Evolutionary conservation across 306 rosid species (phyloP), one percentile per base, ranked within the genome.

Genomic region (Rosa rugosa): DNA sequence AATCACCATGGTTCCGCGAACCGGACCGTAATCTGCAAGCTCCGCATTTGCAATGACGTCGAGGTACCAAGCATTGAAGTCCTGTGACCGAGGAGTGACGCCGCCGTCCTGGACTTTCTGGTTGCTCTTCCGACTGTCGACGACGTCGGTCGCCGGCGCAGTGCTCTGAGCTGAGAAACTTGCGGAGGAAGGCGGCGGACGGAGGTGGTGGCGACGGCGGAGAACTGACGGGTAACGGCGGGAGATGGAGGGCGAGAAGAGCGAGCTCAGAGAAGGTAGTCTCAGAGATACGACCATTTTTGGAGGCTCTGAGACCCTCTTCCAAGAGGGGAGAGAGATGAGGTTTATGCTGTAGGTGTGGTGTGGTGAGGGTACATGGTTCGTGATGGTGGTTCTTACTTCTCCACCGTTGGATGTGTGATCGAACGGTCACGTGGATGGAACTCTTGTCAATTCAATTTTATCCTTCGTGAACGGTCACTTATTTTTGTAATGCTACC

Each of bases 1-100:
- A 85, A 94, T 92, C 70, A 95, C 99, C 99, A 95, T 92, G 59
- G 99, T 95, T 13, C 99, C 99, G 12, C 99, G 92, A 67, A 95
- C 98, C n/a, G 99, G 98, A 71, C 99, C 99, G 47, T 95, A 95
- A 81, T 95, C 99, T 0, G 99, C 99, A 14, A 95, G 93, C 89
- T 91, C 96, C 3, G 99, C 99, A 6, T 87, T 81, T 27, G 94
- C 96, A 46, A 95, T 95, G 59, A 95, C 77, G 66, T 91, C 97
- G 11, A 90, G 92, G 79, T 91, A 95, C 99, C 99, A 95, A 4
- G 98, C 98, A 77, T 91, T 95, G 87, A 95, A 95, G 80, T 95
- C 97, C 85, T 87, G 88, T 0, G 99, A 93, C 75, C 97, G 88
- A n/a, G 98, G 92, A 67, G 96, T 91, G 78, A 95, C 92, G 70